A percentile compares a stretch with the other conserved stretches of the same genome.
Conservation (phyloP, 129 eudicot species). For the Pittosporum tobira region DNA sequence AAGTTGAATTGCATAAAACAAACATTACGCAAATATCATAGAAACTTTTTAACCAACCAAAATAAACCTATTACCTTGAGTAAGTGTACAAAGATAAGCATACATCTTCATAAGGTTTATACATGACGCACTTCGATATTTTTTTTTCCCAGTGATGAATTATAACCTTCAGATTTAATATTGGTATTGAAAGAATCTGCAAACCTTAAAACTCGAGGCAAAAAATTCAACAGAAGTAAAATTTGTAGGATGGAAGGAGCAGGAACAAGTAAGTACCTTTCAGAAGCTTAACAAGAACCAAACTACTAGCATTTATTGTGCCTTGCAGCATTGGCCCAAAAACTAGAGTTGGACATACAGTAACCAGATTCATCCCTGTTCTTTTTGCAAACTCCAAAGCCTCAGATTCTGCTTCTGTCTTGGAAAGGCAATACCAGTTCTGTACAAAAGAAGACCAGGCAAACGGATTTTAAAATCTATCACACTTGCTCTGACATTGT, state of each 20-base stretch:
- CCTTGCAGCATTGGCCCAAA: slow-evolving; percentile 69
- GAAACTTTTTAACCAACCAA: too few species aligned
- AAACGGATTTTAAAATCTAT: not conserved
- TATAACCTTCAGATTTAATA: too few species aligned
- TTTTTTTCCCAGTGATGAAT: too few species aligned
- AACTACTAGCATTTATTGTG: slow-evolving; percentile 56
- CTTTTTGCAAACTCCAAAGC: slow-evolving; percentile 64
- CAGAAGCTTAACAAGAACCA: slow-evolving; percentile 54
- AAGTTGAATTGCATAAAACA: too few species aligned
- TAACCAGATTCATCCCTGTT: slow-evolving; percentile 44
- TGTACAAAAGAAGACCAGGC: slow-evolving; percentile 18
- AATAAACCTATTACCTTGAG: not conserved
- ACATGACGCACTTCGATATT: not conserved
- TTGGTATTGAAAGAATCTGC: too few species aligned
- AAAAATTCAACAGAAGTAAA: too few species aligned
- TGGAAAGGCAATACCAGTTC: slow-evolving; percentile 80
- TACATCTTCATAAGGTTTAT: too few species aligned
- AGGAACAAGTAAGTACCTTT: slow-evolving; percentile 40
- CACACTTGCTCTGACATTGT: not conserved
- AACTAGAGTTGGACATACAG: slow-evolving; percentile 59
- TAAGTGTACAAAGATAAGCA: not conserved
- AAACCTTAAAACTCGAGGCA: not conserved
- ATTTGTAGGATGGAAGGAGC: not conserved
- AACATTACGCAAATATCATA: too few species aligned
- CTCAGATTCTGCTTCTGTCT: slow-evolving; percentile 65